Percentiles rank a stretch among this genome's conserved stretches.
Evolutionary conservation across 1,284 basidiomycete species (phyloP).

Genomic region (Bjerkandera adusta): DNA sequence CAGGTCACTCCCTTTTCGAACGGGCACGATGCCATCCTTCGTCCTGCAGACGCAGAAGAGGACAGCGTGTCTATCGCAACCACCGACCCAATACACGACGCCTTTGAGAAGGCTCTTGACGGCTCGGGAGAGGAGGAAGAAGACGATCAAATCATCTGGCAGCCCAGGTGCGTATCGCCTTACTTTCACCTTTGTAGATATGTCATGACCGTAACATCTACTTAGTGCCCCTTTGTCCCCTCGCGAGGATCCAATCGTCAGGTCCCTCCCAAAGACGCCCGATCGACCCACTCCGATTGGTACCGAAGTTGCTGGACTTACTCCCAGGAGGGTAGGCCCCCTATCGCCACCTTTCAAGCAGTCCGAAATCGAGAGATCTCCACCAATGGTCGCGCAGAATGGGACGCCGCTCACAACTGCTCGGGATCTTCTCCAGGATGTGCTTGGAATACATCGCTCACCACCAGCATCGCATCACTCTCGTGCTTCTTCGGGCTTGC

Average conservation of each 20-base stretch:
- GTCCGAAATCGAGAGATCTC: conserved; percentile 13
- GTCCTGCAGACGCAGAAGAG: not conserved
- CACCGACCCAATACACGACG: conserved; percentile 14
- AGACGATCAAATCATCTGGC: conserved; percentile 72
- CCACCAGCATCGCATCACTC: conserved; percentile 22
- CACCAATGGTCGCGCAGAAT: conserved; percentile 13
- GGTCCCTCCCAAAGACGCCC: conserved; percentile 10
- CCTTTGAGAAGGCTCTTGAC: too few relatives aligned
- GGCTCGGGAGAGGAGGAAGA: conserved; percentile 25
- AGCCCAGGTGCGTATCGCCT: conserved; percentile 46
- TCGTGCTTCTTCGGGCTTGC: conserved; percentile 27
- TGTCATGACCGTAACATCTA: not conserved
- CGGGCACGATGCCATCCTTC: not conserved
- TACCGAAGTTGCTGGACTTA: conserved; percentile 13
- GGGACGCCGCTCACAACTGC: conserved; percentile 45
- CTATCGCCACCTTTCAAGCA: conserved; percentile 14
- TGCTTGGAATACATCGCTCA: conserved; percentile 37
- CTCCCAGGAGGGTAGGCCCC: conserved; percentile 15
- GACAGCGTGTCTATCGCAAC: not conserved
- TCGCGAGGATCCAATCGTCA: conserved; percentile 16
- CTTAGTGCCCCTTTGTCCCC: conserved; percentile 9
- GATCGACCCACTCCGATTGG: conserved; percentile 13
- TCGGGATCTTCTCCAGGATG: conserved; percentile 58
- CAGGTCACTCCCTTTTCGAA: not conserved
- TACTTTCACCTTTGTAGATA: not conserved